A percentile compares a stretch with the other conserved stretches of the same genome.
Conservation (phyloP, 441 rosid species). For the Gossypium aridum region DNA sequence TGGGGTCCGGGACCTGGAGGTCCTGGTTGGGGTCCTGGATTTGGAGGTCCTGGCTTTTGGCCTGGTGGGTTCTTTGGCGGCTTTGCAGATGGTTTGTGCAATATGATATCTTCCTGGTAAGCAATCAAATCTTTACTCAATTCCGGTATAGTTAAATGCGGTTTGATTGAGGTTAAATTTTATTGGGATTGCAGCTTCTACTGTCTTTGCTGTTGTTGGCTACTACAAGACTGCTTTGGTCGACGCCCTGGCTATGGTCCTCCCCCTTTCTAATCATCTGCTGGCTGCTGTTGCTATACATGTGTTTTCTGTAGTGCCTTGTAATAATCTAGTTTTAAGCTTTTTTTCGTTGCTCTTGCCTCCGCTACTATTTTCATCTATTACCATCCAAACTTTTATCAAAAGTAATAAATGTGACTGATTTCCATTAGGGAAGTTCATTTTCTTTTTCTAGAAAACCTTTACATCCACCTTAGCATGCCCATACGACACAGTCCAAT, state of each 20-base stretch:
- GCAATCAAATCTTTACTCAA: background rate
- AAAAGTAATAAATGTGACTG: background rate
- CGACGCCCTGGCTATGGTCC: conserved; percentile 47
- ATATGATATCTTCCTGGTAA: conserved; percentile 61
- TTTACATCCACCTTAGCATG: no score
- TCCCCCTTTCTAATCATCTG: conserved; percentile 26
- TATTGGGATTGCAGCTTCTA: conserved; percentile 36
- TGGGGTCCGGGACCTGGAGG: conserved; percentile 31
- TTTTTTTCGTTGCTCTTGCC: background rate
- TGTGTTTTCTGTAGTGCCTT: background rate
- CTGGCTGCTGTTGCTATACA: background rate
- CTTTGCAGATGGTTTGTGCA: conserved; percentile 46
- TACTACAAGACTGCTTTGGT: conserved; percentile 73
- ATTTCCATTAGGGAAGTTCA: background rate
- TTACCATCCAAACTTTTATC: background rate
- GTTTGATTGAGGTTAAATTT: background rate
- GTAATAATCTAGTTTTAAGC: background rate
- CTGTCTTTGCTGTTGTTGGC: conserved; percentile 79
- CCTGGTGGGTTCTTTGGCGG: conserved; percentile 54
- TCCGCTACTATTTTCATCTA: background rate
- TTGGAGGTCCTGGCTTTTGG: conserved; percentile 31
- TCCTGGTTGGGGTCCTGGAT: conserved; percentile 26
- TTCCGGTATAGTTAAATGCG: background rate
- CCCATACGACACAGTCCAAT: no score
- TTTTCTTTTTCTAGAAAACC: no score